These are phyloP conservation scores for Cyphellophora attinorum DNA, from an alignment of 2,329 filamentous ascomycete genomes.

Conservation along the genomic window DNA sequence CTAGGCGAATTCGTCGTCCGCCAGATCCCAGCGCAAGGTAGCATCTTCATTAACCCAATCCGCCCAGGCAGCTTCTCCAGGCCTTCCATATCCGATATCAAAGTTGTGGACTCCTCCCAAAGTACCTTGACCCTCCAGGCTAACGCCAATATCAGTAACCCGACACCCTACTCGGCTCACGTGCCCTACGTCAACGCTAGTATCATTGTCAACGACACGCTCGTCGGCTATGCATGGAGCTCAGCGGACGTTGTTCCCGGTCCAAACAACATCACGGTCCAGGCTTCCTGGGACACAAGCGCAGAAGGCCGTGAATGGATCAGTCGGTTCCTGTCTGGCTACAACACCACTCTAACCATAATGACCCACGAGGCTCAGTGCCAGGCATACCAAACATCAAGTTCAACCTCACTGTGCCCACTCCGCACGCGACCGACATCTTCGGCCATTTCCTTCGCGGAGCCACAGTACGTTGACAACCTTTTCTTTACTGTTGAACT, in stretches of 20 bases:
- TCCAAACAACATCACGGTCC: slow-evolving; percentile 58
- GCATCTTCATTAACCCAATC: slow-evolving; percentile 70
- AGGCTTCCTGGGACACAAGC: slow-evolving; percentile 67
- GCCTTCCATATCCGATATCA: slow-evolving; percentile 62
- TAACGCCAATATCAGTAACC: slow-evolving; percentile 76
- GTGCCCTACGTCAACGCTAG: slow-evolving; percentile 76
- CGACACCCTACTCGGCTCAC: slow-evolving; percentile 71
- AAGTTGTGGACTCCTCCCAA: slow-evolving; percentile 61
- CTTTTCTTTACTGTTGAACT: slow-evolving; percentile 12
- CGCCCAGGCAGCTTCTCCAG: slow-evolving; percentile 44
- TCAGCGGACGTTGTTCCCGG: slow-evolving; percentile 58
- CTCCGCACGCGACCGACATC: slow-evolving; percentile 36
- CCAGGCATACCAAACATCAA: slow-evolving; percentile 65
- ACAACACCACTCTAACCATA: slow-evolving; percentile 71
- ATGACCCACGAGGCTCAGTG: slow-evolving; percentile 62
- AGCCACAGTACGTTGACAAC: slow-evolving; percentile 48
- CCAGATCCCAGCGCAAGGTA: slow-evolving; percentile 72
- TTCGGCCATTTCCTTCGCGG: slow-evolving; percentile 66
- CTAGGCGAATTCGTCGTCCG: slow-evolving; percentile 73
- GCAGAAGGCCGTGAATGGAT: slow-evolving; percentile 62
- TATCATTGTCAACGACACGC: slow-evolving; percentile 60
- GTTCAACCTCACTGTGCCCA: slow-evolving; percentile 58
- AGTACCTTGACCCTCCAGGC: slow-evolving; percentile 63
- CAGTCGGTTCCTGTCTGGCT: slow-evolving; percentile 79
- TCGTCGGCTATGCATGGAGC: slow-evolving; percentile 62